Conservation (phyloP, 2,329 filamentous ascomycete species). For the Calonectria multiphialidica region DNA sequence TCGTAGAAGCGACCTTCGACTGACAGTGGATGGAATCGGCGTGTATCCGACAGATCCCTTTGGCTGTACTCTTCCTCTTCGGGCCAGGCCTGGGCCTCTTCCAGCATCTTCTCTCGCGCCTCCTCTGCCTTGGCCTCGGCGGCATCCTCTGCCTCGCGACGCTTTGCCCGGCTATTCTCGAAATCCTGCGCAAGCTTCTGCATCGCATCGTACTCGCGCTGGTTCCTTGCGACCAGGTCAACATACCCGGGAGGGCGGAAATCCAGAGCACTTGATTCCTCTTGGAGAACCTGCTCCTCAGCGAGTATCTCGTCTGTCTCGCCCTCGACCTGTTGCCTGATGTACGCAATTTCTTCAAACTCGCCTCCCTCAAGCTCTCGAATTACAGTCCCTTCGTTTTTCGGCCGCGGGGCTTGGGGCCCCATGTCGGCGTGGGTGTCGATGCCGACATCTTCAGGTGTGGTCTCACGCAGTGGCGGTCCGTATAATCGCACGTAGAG, state of each 20-base stretch:
- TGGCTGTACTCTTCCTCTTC: constrained; percentile 50
- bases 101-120: constrained; percentile 46
- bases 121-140: constrained; percentile 49
- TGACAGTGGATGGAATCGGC: constrained; percentile 81
- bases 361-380: constrained; percentile 67
- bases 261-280: constrained; percentile 43
- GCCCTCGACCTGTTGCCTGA: constrained; percentile 33
- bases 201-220: constrained; percentile 67
- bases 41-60: constrained; percentile 47
- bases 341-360: constrained; percentile 72
- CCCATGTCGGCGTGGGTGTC: constrained; percentile 55
- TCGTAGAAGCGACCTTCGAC: constrained; percentile 80
- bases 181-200: constrained; percentile 70
- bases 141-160: constrained; percentile 43
- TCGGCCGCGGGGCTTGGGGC: constrained; percentile 28
- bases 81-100: constrained; percentile 43
- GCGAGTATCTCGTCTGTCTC: constrained; percentile 7
- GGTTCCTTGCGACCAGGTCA: constrained; percentile 63
- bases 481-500: constrained; percentile 89
- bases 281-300: constrained; percentile 38
- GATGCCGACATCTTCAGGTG: constrained; percentile 69
- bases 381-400: constrained; percentile 60
- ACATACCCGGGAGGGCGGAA: constrained; percentile 54
- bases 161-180: constrained; percentile 56
- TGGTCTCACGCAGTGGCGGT: constrained; percentile 73